Evolutionary conservation across 179 eudicot species (phyloP).

Genomic region (Silene coronaria): DNA sequence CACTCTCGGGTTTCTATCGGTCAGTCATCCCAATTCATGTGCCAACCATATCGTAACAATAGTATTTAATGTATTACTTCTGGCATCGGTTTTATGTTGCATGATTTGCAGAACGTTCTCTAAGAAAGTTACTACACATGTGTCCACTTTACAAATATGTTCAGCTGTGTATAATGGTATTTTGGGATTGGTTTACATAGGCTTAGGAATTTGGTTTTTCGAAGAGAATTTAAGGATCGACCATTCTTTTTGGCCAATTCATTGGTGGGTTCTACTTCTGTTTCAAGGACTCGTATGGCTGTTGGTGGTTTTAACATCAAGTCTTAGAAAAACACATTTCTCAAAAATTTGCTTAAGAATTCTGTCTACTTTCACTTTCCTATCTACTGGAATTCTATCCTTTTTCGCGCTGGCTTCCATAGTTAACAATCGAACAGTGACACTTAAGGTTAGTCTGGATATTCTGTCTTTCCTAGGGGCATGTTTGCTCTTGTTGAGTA

Average conservation of each 20-base stretch:
- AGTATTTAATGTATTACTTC: conserved; percentile 34
- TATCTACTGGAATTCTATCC: conserved; percentile 36
- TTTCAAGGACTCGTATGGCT: conserved; percentile 25
- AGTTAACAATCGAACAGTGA: conserved; percentile 14
- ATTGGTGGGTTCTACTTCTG: conserved; percentile 38
- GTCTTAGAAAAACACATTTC: conserved; percentile 41
- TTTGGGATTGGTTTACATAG: conserved; percentile 39
- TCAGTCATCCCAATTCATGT: conserved; percentile 12
- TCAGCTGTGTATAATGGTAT: conserved; percentile 48
- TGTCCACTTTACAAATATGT: conserved; percentile 11
- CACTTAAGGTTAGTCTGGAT: conserved; percentile 22
- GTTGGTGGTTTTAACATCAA: conserved; percentile 27
- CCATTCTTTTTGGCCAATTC: conserved; percentile 24
- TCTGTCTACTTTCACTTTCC: conserved; percentile 38
- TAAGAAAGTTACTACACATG: not conserved
- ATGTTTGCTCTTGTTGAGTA: conserved; percentile 20
- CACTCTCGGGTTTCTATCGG: not conserved
- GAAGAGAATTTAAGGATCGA: conserved; percentile 30
- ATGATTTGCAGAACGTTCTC: conserved; percentile 26
- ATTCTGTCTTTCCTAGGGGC: conserved; percentile 28
- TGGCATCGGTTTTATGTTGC: conserved; percentile 31
- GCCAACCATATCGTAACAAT: not conserved
- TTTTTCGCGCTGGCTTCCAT: conserved; percentile 32
- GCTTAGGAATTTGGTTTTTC: conserved; percentile 42
- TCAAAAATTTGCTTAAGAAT: conserved; percentile 31